Conservation (phyloP, 345 rosid species). For the Bretschneidera sinensis region DNA sequence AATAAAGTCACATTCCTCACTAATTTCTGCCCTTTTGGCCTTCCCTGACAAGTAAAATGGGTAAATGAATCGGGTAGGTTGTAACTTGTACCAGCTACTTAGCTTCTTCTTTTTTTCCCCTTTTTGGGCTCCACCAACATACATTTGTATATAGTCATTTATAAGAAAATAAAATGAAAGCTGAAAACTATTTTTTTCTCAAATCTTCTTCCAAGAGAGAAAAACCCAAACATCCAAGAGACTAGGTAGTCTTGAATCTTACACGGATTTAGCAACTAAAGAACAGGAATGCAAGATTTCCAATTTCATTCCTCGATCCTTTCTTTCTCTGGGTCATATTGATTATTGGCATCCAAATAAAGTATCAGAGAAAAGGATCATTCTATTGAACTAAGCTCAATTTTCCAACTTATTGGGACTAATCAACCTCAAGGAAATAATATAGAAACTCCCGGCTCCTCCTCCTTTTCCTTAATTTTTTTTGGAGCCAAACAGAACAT, state of each 20-base stretch:
- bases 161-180: too few species aligned
- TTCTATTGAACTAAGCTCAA: background rate
- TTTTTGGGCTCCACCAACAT: too few species aligned
- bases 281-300: background rate
- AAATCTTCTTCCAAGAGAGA: too few species aligned
- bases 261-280: too few species aligned
- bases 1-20: too few species aligned
- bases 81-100: background rate
- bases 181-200: too few species aligned
- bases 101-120: too few species aligned
- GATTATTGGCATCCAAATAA: background rate
- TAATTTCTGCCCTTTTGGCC: background rate
- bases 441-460: background rate
- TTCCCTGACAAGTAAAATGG: background rate
- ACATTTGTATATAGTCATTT: too few species aligned
- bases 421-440: background rate
- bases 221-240: too few species aligned
- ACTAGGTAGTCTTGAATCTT: too few species aligned
- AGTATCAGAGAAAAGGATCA: background rate
- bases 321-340: background rate
- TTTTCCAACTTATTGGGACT: background rate
- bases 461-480: background rate
- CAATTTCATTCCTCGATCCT: background rate
- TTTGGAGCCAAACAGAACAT: slow-evolving; percentile 2
- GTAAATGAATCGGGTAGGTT: too few species aligned